Base-by-base conservation (phyloP, 257 asterid species). In the Nicotiana noctiflora region DNA sequence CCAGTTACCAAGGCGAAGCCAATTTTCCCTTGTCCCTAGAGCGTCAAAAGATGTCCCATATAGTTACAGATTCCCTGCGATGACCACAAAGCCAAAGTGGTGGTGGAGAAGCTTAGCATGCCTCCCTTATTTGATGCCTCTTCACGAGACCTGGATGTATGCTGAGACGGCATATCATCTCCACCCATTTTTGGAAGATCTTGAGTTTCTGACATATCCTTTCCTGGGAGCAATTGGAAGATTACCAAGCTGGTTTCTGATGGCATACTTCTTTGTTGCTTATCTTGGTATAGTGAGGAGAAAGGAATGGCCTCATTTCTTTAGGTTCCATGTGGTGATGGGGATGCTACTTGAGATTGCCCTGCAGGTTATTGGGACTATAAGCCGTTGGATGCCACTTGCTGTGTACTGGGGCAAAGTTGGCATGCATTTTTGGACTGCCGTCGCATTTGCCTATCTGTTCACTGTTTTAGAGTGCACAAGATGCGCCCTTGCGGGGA, bases 301-400 rank as follows among this genome's bases (percentile, higher is more conserved):
- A 75, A 95, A 95, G 75, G 97, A 93, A 80, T 95, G 98, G 97
- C 99, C 97, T 4, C 97, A 95, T 85, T 95, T 90, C 87, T 92
- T 95, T 75, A 83, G 98, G 81, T 95, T 91, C 86, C 97, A 95
- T 60, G 97, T 95, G 84, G 97, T 93, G 81, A 90, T 85, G 90
- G 97, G 98, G 27, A 92, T 92, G 99, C 88, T 95, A 31, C 85
- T 93, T n/a, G 99, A 95, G 91, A 95, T 93, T 21, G 89, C 93
- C 14, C 84, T 95, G 88, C 98, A 95, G 87, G 92, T 92, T 40
- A 79, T 90, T 2, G 98, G 99, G 52, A 90, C 93, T 1, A 91
- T 91, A 81, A 93, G 98, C 88, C 92, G 94, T 23, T 90, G 97
- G 97, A 86, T 92, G 93, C 99, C 99, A 7, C 88, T 83, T 2